These are phyloP conservation scores for Annulohypoxylon moriforme DNA, from an alignment of 495 filamentous ascomycete genomes.

Conservation along the genomic window DNA sequence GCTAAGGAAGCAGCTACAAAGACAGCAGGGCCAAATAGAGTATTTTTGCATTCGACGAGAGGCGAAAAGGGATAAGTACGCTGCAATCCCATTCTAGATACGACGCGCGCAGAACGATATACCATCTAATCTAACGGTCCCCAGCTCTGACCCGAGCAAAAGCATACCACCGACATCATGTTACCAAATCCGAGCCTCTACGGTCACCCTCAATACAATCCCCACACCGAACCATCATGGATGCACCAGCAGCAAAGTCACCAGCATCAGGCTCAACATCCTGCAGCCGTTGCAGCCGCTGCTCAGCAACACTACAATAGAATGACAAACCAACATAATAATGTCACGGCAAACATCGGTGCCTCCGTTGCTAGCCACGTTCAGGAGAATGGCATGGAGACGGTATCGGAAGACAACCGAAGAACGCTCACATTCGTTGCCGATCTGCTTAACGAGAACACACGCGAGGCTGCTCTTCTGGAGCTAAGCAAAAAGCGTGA, in stretches of 20 bases:
- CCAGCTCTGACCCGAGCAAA: neutral
- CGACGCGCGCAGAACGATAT: neutral
- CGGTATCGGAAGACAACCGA: conserved; percentile 87
- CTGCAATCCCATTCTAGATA: neutral
- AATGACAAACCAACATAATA: conserved; percentile 72
- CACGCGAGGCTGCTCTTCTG: conserved; percentile 89
- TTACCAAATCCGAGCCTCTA: conserved; percentile 59
- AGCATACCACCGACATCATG: conserved; percentile 46
- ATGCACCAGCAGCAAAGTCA: conserved; percentile 76
- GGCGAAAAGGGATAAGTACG: neutral
- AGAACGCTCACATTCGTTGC: conserved; percentile 92
- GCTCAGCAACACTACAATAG: conserved; percentile 71
- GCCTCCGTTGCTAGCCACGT: conserved; percentile 65
- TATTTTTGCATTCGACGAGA: neutral
- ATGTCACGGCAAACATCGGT: conserved; percentile 45
- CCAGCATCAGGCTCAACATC: conserved; percentile 73
- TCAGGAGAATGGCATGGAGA: conserved; percentile 65
- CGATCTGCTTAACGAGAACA: conserved; percentile 87
- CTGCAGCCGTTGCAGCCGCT: conserved; percentile 63
- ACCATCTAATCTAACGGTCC: neutral
- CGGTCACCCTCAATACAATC: conserved; percentile 79
- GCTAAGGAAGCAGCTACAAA: neutral
- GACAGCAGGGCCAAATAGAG: neutral
- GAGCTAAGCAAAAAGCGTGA: conserved; percentile 99
- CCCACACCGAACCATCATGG: conserved; percentile 80